Evolutionary conservation across 1,284 basidiomycete species (phyloP), one percentile per base, ranked within the genome.

Genomic region (Ceratobasidium sp.): DNA sequence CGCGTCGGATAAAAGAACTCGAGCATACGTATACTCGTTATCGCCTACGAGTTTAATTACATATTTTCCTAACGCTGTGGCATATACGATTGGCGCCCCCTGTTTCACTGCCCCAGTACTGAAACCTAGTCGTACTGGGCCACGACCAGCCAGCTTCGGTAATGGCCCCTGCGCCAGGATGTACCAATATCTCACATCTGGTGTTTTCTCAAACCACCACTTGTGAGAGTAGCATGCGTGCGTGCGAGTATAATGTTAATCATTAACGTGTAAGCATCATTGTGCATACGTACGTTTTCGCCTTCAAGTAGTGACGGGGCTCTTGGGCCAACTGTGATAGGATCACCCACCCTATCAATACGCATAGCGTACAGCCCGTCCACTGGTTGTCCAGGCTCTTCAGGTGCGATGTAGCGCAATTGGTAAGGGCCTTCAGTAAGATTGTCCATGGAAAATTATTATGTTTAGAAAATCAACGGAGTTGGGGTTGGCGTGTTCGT

Each of bases 201-300:
- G 7, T 33, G 59, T 17, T 61, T 61, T 61, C 2, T 38, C 12
- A 61, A 61, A 20, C 59, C 59, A 61, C 59, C 59, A 61, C 59
- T 61, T n/a, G 40, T 7, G 23, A 26, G 23, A 57, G 6, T 23
- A 5, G n/a, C 12, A 20, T 20, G n/a, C 15, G 52, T 48, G 46
- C 46, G 46, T 48, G n/a, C n/a, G n/a, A n/a, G n/a, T n/a, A n/a
- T n/a, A n/a, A n/a, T n/a, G n/a, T n/a, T n/a, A n/a, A n/a, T n/a
- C n/a, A n/a, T n/a, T n/a, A n/a, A n/a, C n/a, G n/a, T n/a, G n/a
- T n/a, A n/a, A n/a, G n/a, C n/a, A n/a, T n/a, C 5, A 46, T 12
- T 50, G 48, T 20, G 48, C 48, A 50, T 50, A 38, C 59, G 7
- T 61, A 61, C 59, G 40, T 61, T 61, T 40, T 61, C 59, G 15